These are phyloP conservation scores for Rhodotorula sp. DNA, from an alignment of 1,284 basidiomycete species.

Conservation along the genomic window DNA sequence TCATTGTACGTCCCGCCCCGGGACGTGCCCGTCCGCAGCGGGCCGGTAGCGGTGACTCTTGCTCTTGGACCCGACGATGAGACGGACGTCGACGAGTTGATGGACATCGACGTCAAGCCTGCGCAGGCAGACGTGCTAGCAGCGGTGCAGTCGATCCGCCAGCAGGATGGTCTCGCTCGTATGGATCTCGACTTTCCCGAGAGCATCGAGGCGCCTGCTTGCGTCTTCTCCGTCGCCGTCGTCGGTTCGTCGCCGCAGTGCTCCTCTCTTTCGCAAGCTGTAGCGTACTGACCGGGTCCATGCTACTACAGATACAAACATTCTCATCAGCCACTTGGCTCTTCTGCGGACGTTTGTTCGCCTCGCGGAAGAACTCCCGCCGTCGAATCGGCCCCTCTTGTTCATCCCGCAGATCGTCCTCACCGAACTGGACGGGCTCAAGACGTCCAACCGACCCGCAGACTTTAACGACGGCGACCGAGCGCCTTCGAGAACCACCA, in stretches of 20 bases:
- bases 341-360: conserved; percentile 17
- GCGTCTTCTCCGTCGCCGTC: conserved; percentile 12
- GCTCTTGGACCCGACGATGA: not conserved
- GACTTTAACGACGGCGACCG: not conserved
- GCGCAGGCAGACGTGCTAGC: conserved; percentile 66
- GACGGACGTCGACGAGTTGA: not conserved
- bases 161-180: not conserved
- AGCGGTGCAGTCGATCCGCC: conserved; percentile 49
- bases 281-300: not conserved
- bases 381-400: conserved; percentile 3
- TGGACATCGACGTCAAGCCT: conserved; percentile 17
- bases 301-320: conserved; percentile 30
- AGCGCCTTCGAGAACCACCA: conserved; percentile 10
- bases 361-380: not conserved
- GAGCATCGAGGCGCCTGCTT: conserved; percentile 10
- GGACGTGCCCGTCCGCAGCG: conserved; percentile 2
- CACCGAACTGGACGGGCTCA: conserved; percentile 38
- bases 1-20: conserved; percentile 14
- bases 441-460: conserved; percentile 9
- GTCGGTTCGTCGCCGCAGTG: conserved; percentile 9
- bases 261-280: too few species aligned
- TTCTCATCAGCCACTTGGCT: conserved; percentile 34
- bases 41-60: conserved; percentile 20
- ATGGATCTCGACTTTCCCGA: conserved; percentile 27
- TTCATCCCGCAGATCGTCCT: conserved; percentile 38